Evolutionary conservation across 768 basidiomycete species (phyloP).

Genomic region (Neoboletus magnificus): DNA sequence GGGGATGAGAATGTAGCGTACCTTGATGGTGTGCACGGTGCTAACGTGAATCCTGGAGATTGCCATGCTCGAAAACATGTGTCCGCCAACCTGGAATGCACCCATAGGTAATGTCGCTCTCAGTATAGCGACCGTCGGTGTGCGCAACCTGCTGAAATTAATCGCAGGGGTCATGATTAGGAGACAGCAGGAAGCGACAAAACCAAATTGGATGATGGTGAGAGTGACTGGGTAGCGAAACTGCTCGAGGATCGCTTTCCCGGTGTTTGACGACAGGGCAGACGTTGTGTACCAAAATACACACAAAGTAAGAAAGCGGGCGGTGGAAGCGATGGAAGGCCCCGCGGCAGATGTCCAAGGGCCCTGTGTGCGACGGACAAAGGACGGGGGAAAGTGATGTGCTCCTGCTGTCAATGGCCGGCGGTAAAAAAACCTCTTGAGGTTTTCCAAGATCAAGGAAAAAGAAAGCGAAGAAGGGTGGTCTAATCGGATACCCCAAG

Average conservation of each 20-base stretch:
- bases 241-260: constrained; percentile 88
- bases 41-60: constrained; percentile 95
- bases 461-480: constrained; percentile 7
- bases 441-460: constrained; percentile 7
- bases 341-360: constrained; percentile 14
- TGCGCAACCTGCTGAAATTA: constrained; percentile 63
- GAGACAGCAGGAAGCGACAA: constrained; percentile 84
- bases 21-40: constrained; percentile 99
- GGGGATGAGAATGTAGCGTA: constrained; percentile 31
- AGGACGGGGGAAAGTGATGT: constrained; percentile 21
- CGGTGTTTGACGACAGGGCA: constrained; percentile 93
- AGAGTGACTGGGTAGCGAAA: constrained; percentile 96
- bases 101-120: constrained; percentile 90
- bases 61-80: constrained; percentile 97
- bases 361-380: constrained; percentile 23
- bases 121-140: constrained; percentile 71
- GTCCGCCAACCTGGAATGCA: constrained; percentile 94
- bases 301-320: constrained; percentile 77
- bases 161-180: constrained; percentile 76
- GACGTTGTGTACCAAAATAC: constrained; percentile 91
- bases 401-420: constrained; percentile 10
- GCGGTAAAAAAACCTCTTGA: constrained; percentile 20
- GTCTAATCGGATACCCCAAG: constrained; percentile 4
- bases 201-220: constrained; percentile 96
- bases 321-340: constrained; percentile 27